Evolutionary conservation across 176 grass and related monocot genomes (phyloP).

Genomic region (Avena eriantha): DNA sequence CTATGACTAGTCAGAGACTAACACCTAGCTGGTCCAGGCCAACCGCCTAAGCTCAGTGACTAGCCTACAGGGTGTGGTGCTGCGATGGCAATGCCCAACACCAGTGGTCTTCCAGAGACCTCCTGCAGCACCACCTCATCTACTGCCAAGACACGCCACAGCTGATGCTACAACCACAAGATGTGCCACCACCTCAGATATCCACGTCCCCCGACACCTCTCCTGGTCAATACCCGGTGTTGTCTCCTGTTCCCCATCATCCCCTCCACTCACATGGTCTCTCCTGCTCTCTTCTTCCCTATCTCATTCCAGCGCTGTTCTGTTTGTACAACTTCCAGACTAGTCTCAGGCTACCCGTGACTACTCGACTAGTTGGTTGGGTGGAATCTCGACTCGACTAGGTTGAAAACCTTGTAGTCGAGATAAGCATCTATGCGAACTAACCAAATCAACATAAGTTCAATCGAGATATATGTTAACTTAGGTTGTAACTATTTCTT

Average conservation of each 20-base stretch:
- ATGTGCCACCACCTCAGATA: background rate
- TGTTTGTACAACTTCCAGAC: background rate
- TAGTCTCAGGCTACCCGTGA: background rate
- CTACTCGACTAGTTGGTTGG: background rate
- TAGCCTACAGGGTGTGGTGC: background rate
- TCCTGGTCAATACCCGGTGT: background rate
- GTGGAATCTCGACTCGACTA: background rate
- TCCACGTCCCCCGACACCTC: constrained; percentile 7
- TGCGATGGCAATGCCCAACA: background rate
- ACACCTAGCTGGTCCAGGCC: background rate
- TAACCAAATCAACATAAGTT: constrained; percentile 14
- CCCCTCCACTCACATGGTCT: background rate
- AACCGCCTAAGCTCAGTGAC: background rate
- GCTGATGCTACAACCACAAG: background rate
- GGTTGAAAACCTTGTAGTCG: constrained; percentile 4
- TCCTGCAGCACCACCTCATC: constrained; percentile 1
- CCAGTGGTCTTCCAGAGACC: background rate
- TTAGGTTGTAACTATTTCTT: background rate
- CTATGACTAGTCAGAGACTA: background rate
- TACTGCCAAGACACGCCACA: background rate
- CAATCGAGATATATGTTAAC: constrained; percentile 13
- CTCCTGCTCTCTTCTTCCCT: background rate
- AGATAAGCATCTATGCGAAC: constrained; percentile 20
- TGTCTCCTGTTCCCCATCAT: background rate
- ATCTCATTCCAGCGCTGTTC: background rate